Evolutionary conservation across 1,284 basidiomycete genomes (phyloP), one percentile per base, ranked within the genome.

Genomic region (Mycena sp.): DNA sequence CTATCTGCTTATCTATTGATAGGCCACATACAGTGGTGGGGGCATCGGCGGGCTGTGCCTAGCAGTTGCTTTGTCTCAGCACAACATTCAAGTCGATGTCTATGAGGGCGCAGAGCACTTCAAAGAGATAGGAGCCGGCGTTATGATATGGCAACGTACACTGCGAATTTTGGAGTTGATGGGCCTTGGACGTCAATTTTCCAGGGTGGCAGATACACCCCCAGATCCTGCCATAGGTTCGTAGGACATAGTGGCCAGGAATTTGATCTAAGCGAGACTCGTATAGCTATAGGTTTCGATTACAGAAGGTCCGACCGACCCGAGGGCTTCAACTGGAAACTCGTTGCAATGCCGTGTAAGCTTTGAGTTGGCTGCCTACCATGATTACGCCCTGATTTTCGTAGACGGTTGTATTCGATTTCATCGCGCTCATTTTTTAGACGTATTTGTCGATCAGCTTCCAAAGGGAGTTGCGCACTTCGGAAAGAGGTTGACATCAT

Each of bases 111-210:
- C 83, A 11, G 76, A 73, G 7, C 77, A 75, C 21, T 83, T 84
- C 73, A 80, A 74, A 55, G 83, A 85, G 67, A 83, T 85, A 28
- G 83, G 83, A 6, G 83, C 83, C 11, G 83, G 82, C 1, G 78
- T 84, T 19, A 81, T 80, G 78, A 80, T 84, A 28, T 83, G 81
- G 80, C 72, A 72, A 11, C 64, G 74, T 29, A 76, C 82, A 12
- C 83, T 82, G 83, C 72, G 71, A 35, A 81, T 84, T 30, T 67
- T 85, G 17, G 70, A 79, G 48, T 63, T 72, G 7, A 76, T 84
- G 57, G 81, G 80, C 2, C 70, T 85, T 45, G 76, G 73, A 6
- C 49, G 71, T 5, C 72, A 80, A 23, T 79, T 84, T 56, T 72
- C 78, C 14, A 75, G 75, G 55, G 77, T 83, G 10, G 80, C 82